Evolutionary conservation across 73 alveolate species (phyloP).

Genomic region (Paramecium pentaurelia): DNA sequence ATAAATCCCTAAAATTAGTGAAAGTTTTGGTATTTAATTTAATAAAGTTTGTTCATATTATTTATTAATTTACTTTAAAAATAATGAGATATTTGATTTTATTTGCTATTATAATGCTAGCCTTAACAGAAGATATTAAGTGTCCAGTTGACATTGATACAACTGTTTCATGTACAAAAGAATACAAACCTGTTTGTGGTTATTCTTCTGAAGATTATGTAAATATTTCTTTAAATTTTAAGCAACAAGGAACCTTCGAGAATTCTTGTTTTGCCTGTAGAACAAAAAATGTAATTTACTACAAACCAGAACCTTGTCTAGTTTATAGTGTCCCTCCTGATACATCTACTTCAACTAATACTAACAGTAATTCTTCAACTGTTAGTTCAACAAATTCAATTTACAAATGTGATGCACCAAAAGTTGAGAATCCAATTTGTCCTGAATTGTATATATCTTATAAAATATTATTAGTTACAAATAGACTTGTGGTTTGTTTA

Average conservation of each 20-base stretch:
- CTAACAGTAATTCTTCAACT: constrained; percentile 7
- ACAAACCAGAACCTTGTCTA: background rate
- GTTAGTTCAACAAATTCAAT: background rate
- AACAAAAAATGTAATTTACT: background rate
- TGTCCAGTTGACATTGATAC: background rate
- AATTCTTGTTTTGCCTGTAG: background rate
- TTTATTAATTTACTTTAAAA: background rate
- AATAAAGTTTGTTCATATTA: background rate
- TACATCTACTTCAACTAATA: background rate
- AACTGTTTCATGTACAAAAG: background rate
- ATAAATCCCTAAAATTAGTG: background rate
- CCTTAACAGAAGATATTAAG: background rate
- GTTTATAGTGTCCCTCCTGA: background rate
- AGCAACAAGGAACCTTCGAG: background rate
- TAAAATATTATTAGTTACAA: background rate
- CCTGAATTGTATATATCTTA: background rate
- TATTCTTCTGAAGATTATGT: background rate
- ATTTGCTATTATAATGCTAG: background rate
- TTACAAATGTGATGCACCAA: background rate
- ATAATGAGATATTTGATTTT: background rate
- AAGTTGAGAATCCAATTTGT: background rate
- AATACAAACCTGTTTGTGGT: background rate
- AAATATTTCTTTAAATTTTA: background rate
- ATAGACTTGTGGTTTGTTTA: constrained; percentile 23
- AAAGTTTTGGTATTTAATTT: background rate